These are phyloP conservation scores for Xylaria hypoxylon DNA, from an alignment of 2,329 filamentous ascomycete species.

Conservation along the genomic window DNA sequence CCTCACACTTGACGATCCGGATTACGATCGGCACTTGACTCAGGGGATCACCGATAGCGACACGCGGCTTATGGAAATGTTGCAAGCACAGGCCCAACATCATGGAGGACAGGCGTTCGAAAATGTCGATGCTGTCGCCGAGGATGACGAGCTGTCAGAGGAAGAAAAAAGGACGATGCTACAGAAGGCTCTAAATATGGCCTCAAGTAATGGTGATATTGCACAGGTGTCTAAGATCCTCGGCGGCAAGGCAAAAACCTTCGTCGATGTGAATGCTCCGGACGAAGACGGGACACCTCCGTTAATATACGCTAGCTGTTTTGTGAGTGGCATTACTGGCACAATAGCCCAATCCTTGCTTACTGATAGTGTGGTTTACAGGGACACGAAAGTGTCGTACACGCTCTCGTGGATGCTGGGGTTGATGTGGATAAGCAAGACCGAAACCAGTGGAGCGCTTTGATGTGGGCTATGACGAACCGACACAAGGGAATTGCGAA, in stretches of 20 bases:
- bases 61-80: conserved; percentile 91
- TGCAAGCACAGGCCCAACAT: conserved; percentile 91
- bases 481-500: conserved; percentile 96
- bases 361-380: conserved; percentile 51
- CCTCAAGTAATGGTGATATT: conserved; percentile 94
- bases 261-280: conserved; percentile 85
- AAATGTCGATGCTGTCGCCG: conserved; percentile 82
- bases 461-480: conserved; percentile 99
- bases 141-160: conserved; percentile 77
- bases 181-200: conserved; percentile 92
- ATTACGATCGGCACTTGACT: conserved; percentile 74
- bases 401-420: conserved; percentile 84
- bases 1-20: conserved; percentile 82
- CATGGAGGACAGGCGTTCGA: conserved; percentile 77
- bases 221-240: conserved; percentile 82
- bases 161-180: conserved; percentile 83
- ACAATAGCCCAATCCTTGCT: conserved; percentile 3
- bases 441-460: conserved; percentile 93
- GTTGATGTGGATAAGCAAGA: conserved; percentile 94
- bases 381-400: conserved; percentile 91
- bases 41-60: conserved; percentile 79
- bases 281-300: conserved; percentile 98
- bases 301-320: conserved; percentile 97
- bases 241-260: conserved; percentile 76
- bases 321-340: conserved; percentile 68